Base-by-base conservation (phyloP, 1,284 basidiomycete genomes). In the Flammula alnicola region DNA sequence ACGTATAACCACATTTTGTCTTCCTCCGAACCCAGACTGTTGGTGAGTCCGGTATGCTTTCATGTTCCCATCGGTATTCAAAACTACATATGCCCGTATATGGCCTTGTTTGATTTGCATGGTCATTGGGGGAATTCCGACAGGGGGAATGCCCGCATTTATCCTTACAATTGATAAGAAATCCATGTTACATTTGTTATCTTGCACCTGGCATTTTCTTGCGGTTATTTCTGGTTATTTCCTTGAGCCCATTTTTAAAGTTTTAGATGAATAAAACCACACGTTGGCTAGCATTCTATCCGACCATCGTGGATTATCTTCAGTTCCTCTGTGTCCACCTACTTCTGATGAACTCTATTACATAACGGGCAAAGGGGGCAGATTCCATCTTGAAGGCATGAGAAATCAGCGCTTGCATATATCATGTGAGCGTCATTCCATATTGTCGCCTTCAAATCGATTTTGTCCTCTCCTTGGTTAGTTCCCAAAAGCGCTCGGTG, bases 331-430 rank as follows among this genome's bases (percentile, higher is more conserved):
- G 4, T 41, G 29, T 27, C 27, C 19, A 26, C 12, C 16, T 39
- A 27, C 37, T 22, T n/a, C 10, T 27, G 11, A 26, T n/a, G n/a
- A n/a, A n/a, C n/a, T n/a, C n/a, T n/a, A n/a, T n/a, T n/a, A n/a
- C n/a, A n/a, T n/a, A 39, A 16, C 25, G 25, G 20, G 36, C 20
- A 23, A 5, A 20, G 20, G 37, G 37, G 6, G 37, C 37, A 42
- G 40, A 32, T 42, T 10, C 40, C 25, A 42, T 32, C 43, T 44
- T 14, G 32, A 23, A 23, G 32, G 27, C 30, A 44, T 44, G 31
- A 35, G 43, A 44, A 35, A 35, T 20, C 29, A 19, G 29, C 14
- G 22, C 27, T 19, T n/a, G n/a, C n/a, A n/a, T n/a, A n/a, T n/a
- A n/a, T n/a, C n/a, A n/a, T n/a, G n/a, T n/a, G n/a, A n/a, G n/a